Percentiles rank a stretch among this genome's conserved stretches.
Evolutionary conservation across 75 land plant species (phyloP).

Genomic region (Ceratopteris richardii): DNA sequence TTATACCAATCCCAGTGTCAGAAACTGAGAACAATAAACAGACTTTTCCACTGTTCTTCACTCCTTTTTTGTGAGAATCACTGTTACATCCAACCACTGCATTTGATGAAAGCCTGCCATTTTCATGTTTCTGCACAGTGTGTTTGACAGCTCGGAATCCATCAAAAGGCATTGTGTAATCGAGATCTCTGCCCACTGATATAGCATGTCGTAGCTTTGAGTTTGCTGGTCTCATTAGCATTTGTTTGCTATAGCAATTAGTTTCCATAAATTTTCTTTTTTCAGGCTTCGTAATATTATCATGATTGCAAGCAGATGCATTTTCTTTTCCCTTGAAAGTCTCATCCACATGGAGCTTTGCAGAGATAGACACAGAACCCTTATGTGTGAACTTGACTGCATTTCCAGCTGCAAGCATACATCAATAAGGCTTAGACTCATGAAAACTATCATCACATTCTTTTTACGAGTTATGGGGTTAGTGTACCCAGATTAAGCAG

Average conservation of each 20-base stretch:
- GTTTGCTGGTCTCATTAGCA: not conserved
- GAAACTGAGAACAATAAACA: constrained; percentile 21
- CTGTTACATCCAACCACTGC: no score
- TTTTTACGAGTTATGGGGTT: not conserved
- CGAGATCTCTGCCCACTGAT: not conserved
- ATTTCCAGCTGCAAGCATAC: constrained; percentile 34
- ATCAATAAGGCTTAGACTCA: not conserved
- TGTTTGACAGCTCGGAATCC: not conserved
- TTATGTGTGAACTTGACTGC: constrained; percentile 43
- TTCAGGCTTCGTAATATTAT: not conserved
- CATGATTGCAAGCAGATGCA: not conserved
- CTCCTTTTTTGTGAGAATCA: not conserved
- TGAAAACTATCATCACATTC: not conserved
- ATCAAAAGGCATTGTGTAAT: not conserved
- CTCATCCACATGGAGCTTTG: constrained; percentile 8
- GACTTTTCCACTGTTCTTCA: constrained; percentile 7
- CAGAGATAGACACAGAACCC: constrained; percentile 33
- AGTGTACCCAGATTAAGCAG: constrained; percentile 29
- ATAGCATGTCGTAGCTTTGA: not conserved
- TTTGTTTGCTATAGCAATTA: not conserved
- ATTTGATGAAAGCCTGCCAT: no score
- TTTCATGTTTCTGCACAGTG: no score
- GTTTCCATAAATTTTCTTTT: not conserved
- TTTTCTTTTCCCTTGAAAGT: not conserved
- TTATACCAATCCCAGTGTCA: constrained; percentile 45